Conservation (phyloP, 495 filamentous ascomycete species). For the Cladorrhinum samala region DNA sequence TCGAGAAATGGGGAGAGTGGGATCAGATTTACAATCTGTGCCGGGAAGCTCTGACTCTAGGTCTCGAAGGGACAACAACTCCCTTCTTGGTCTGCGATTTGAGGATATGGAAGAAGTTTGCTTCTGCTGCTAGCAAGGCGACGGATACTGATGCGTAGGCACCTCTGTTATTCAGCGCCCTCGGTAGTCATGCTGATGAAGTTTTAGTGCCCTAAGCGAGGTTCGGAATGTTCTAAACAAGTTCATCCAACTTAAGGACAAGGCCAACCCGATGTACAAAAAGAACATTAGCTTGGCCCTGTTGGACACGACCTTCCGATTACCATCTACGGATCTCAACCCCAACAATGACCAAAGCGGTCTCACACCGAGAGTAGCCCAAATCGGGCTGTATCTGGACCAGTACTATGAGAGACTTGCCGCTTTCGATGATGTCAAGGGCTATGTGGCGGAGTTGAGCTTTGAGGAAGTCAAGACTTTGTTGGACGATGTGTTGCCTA, state of each 20-base stretch:
- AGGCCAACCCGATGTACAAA: conserved; percentile 26
- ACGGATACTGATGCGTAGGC: conserved; percentile 28
- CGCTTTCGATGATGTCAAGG: conserved; percentile 32
- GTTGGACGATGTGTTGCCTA: conserved; percentile 22
- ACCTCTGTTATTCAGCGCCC: neutral
- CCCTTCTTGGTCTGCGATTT: conserved; percentile 31
- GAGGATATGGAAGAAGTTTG: conserved; percentile 26
- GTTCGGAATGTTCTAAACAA: conserved; percentile 21
- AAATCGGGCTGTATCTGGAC: conserved; percentile 28
- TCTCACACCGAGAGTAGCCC: conserved; percentile 22
- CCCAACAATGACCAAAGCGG: conserved; percentile 6
- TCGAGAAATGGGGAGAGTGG: conserved; percentile 29
- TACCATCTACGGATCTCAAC: conserved; percentile 6
- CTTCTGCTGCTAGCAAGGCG: conserved; percentile 25
- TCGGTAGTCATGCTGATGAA: neutral
- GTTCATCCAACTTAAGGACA: conserved; percentile 22
- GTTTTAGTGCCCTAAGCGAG: conserved; percentile 27
- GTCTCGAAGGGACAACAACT: conserved; percentile 18
- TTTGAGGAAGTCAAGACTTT: conserved; percentile 26
- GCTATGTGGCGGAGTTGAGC: conserved; percentile 25
- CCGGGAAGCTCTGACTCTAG: conserved; percentile 18
- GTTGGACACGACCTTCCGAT: conserved; percentile 20
- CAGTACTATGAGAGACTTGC: conserved; percentile 27
- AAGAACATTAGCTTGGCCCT: conserved; percentile 28
- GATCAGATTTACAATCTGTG: conserved; percentile 30